Base-by-base conservation (phyloP, 1,284 basidiomycete species). In the Sphagnurus paluster region DNA sequence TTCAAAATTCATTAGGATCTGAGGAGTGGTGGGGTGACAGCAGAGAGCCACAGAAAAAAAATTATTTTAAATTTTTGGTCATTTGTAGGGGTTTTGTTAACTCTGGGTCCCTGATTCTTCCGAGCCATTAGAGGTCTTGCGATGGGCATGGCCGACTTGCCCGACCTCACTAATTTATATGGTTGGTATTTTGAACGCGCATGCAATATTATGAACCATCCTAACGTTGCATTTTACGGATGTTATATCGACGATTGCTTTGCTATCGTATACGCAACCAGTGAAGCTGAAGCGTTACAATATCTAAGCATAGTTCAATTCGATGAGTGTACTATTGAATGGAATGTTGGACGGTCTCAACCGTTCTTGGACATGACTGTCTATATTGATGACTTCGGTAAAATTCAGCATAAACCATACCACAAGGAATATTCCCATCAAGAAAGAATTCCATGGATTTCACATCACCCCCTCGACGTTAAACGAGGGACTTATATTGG, bases 211-310 rank as follows among this genome's bases (percentile, higher is more conserved):
- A 19, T 55, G 10, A 28, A 46, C 13, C 35, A 60, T 46, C 58
- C 53, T 3, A 10, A 47, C n/a, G 38, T 69, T 26, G 42, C 54
- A 0, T 69, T 68, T 46, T 71, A 69, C 48, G 61, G 67, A 0
- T 44, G 68, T 3, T 72, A 67, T 47, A 69, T 72, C 50, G 68
- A 71, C 49, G 69, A 72, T 44, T 54, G 56, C 39, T 48, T 68
- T 13, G 58, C 50, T 0, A 39, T 71, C 6, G 59, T 70, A 1
- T 61, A 62, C 29, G 66, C 63, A 4, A 7, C 39, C 0, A 53
- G 55, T 24, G 55, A 53, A 41, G 28, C 51, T 4, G 57, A 62
- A 33, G 66, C 60, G 0, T 7, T 64, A 17, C 9, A 23, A 4
- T 36, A 54, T 16, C 25, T 49, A 1, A 25, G 39, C 6, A 28